Evolutionary conservation across 768 basidiomycete species (phyloP), one percentile per base, ranked within the genome.

Genomic region (Boletus pseudopeckii): DNA sequence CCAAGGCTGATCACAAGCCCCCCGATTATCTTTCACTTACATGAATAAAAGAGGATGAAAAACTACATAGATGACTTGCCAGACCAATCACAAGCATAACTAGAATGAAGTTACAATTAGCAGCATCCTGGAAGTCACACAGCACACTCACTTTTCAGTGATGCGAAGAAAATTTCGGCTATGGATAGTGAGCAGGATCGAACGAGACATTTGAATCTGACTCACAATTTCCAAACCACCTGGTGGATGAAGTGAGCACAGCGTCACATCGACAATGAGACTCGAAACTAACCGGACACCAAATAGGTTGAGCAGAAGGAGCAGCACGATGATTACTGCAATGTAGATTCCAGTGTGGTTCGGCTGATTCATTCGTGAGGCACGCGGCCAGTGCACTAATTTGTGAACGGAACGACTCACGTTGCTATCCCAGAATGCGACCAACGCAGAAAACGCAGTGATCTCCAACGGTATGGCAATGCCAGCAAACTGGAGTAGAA

Each of bases 1-100:
- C 84, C 84, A n/a, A 80, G 73, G 57, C 78, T 78, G 58, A 84
- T 71, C 53, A 81, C 73, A 54, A 85, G 76, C 48, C 75, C 75
- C 36, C 61, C 63, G 15, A 77, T 60, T 55, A 77, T 72, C 64
- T 65, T 46, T 28, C 17, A 34, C 8, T 24, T 4, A 8, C 1
- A 36, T 59, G 14, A 62, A n/a, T 24, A 39, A 41, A 50, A 22
- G 1, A 14, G 10, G 14, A 44, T 11, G 8, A n/a, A 42, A n/a
- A 37, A 28, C 13, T 11, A 20, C 3, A 17, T 11, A 15, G 6
- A 24, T 5, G 20, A 54, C 63, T 44, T 51, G 55, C 64, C 48
- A 78, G 62, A 37, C 70, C 68, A 34, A 71, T 67, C 48, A 72
- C 74, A 32, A 78, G 64, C 36, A 65, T 56, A 28, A 78, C 75